These are phyloP conservation scores for Oryza rufipogon DNA, from an alignment of 176 grass and related monocot species.

Conservation along the genomic window DNA sequence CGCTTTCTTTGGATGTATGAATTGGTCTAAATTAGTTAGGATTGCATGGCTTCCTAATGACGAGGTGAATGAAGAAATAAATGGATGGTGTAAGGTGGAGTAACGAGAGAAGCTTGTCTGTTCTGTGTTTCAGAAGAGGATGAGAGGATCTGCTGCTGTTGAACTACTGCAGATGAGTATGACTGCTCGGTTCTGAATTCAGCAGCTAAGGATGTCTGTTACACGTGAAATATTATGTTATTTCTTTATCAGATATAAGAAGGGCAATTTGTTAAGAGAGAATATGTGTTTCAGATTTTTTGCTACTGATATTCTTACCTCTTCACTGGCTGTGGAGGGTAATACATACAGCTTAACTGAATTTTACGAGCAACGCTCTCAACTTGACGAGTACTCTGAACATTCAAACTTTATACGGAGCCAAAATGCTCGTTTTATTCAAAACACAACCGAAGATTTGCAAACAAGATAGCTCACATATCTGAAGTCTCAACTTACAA, in stretches of 20 bases:
- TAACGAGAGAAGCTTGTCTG: background rate
- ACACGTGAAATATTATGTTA: background rate
- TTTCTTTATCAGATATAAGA: too few relatives aligned
- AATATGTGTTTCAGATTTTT: too few relatives aligned
- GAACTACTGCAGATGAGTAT: background rate
- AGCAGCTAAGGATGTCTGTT: background rate
- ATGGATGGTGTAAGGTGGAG: background rate
- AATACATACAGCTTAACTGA: too few relatives aligned
- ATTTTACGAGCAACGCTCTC: too few relatives aligned
- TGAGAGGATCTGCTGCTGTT: background rate
- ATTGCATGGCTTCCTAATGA: background rate
- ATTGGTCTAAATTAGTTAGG: background rate
- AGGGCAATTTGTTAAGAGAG: too few relatives aligned
- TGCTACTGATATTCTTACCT: too few relatives aligned
- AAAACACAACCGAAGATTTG: background rate
- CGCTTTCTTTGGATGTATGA: constrained; percentile 14
- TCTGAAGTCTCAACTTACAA: constrained; percentile 9
- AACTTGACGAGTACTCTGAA: too few relatives aligned
- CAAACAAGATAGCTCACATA: background rate
- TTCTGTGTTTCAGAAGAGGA: background rate
- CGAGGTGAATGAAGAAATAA: background rate
- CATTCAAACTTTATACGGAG: too few relatives aligned
- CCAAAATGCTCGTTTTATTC: background rate
- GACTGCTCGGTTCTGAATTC: background rate
- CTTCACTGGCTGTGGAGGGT: too few relatives aligned